A percentile compares a stretch with the other conserved stretches of the same genome.
These are phyloP conservation scores for Ampelomyces quisqualis DNA, from an alignment of 2,329 filamentous ascomycete genomes.

Conservation along the genomic window DNA sequence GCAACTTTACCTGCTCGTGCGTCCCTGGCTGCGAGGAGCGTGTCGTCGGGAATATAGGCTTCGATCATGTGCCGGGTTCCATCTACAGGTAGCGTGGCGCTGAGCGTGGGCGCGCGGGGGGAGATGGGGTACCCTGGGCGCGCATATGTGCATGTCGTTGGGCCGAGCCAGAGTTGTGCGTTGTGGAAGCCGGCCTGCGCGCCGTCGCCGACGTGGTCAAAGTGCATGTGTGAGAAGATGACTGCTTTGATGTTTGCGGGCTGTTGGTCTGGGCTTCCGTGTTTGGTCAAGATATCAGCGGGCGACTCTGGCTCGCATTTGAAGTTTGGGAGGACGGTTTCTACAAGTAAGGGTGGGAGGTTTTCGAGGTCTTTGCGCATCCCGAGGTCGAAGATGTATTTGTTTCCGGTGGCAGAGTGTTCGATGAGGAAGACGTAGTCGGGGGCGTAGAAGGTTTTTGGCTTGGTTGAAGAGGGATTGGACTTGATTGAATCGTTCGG, in stretches of 20 bases:
- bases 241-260: conserved; percentile 45
- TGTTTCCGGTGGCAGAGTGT: conserved; percentile 31
- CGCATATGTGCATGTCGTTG: conserved; percentile 35
- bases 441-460: conserved; percentile 26
- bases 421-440: conserved; percentile 38
- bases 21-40: conserved; percentile 23
- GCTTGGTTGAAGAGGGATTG: conserved; percentile 36
- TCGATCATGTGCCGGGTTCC: conserved; percentile 48
- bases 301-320: conserved; percentile 35
- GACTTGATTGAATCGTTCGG: conserved; percentile 43
- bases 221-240: conserved; percentile 45
- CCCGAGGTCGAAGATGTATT: conserved; percentile 57
- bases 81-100: conserved; percentile 46
- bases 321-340: conserved; percentile 47
- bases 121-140: conserved; percentile 33
- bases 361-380: conserved; percentile 50
- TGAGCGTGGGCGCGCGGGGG: conserved; percentile 34
- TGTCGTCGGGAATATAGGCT: conserved; percentile 32
- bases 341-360: conserved; percentile 44
- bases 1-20: conserved; percentile 28
- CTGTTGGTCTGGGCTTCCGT: conserved; percentile 32
- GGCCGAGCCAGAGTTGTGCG: conserved; percentile 46
- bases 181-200: conserved; percentile 38
- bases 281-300: conserved; percentile 28
- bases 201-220: conserved; percentile 46